Percentiles rank a stretch among this genome's conserved stretches.
phyloP scores from a whole-genome alignment of 768 basidiomycete species.

The Strobilomyces echinocephalus region DNA sequence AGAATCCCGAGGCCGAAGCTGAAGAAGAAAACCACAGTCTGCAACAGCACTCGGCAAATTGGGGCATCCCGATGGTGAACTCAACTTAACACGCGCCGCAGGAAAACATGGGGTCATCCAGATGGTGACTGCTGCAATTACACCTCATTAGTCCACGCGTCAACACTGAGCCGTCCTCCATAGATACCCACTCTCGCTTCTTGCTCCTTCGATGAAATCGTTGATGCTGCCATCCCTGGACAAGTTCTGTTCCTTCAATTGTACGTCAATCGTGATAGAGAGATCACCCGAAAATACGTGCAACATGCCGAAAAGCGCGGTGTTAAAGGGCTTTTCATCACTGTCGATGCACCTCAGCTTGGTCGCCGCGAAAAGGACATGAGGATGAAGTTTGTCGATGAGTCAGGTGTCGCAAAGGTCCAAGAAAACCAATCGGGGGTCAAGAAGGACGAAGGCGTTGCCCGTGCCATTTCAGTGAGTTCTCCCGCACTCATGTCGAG shows the following conservation, averaged over 20 bases:
- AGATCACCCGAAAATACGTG: conserved; percentile 72
- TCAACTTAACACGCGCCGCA: conserved; percentile 68
- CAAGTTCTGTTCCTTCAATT: conserved; percentile 85
- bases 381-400: conserved; percentile 89
- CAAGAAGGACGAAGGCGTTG: conserved; percentile 65
- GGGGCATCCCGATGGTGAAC: conserved; percentile 79
- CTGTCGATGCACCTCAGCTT: conserved; percentile 91
- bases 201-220: conserved; percentile 89
- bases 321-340: conserved; percentile 88
- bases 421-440: conserved; percentile 23
- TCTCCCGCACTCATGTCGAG: conserved; percentile 24
- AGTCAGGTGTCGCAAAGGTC: conserved; percentile 29
- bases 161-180: conserved; percentile 39
- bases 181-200: conserved; percentile 91
- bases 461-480: conserved; percentile 80
- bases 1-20: neutral
- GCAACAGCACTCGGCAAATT: neutral
- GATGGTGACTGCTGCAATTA: conserved; percentile 41
- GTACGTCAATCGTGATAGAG: conserved; percentile 85
- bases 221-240: conserved; percentile 70
- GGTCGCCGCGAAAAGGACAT: conserved; percentile 92
- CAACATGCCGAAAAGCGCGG: conserved; percentile 84
- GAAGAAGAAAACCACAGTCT: conserved; percentile 33
- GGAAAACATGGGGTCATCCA: conserved; percentile 63
- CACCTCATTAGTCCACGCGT: neutral